Conservation (phyloP, 192 early-diverging fungal genomes). For the Thamnidium elegans region DNA sequence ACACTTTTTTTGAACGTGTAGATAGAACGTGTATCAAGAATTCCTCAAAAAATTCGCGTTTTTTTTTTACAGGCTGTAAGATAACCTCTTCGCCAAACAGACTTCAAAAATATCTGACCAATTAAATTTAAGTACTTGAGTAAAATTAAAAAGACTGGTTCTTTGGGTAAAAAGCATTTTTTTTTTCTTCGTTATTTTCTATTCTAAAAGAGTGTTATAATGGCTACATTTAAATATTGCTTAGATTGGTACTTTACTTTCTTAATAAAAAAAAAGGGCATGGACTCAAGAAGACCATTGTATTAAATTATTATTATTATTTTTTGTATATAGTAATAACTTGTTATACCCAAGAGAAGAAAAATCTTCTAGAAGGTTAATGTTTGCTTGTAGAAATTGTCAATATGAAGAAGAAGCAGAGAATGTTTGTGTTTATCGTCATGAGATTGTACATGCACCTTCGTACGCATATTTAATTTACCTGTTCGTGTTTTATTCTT, state of each 20-base stretch:
- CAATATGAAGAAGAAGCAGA: conserved; percentile 67
- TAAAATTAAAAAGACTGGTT: too few species aligned
- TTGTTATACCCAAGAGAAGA: conserved; percentile 81
- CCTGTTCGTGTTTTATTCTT: neutral
- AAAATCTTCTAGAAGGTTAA: conserved; percentile 44
- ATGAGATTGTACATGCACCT: conserved; percentile 62
- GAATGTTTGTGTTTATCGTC: conserved; percentile 70
- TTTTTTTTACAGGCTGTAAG: too few species aligned
- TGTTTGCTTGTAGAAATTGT: conserved; percentile 80
- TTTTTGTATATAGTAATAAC: conserved; percentile 58
- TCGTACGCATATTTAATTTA: conserved; percentile 33
- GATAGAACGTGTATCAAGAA: too few species aligned
- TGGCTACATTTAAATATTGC: conserved; percentile 53
- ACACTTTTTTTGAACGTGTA: too few species aligned
- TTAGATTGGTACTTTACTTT: conserved; percentile 50
- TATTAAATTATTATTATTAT: neutral
- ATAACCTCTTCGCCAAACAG: too few species aligned
- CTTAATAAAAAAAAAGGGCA: neutral
- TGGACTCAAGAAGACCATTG: neutral
- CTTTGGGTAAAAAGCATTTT: too few species aligned
- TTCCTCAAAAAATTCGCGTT: too few species aligned
- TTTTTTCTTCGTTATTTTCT: too few species aligned
- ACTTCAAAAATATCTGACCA: too few species aligned
- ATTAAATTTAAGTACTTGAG: too few species aligned
- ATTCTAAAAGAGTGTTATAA: conserved; percentile 13